Conservation (phyloP, 768 basidiomycete species). For the Agaricus sinodeliciosus region DNA sequence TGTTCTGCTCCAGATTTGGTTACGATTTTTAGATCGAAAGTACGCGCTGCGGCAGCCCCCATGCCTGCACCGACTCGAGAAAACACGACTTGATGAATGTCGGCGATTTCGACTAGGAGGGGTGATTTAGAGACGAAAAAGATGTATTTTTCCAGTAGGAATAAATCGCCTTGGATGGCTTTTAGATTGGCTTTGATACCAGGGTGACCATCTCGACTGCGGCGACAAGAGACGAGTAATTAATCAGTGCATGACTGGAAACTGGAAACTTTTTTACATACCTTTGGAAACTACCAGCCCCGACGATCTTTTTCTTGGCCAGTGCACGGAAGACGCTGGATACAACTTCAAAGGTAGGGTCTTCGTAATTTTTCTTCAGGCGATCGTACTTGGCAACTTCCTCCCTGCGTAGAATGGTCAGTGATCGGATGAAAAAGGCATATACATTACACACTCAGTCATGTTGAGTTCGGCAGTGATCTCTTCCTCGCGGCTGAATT, state of each 20-base stretch:
- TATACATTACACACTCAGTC: conserved; percentile 59
- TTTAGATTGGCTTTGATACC: conserved; percentile 99
- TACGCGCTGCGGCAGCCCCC: conserved; percentile 76
- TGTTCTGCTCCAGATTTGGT: conserved; percentile 81
- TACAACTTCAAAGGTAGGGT: conserved; percentile 92
- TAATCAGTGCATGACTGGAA: not conserved
- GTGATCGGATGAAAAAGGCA: not conserved
- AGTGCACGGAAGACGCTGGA: conserved; percentile 90
- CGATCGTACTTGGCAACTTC: conserved; percentile 74
- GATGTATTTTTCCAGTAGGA: conserved; percentile 95
- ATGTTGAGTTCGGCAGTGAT: conserved; percentile 94
- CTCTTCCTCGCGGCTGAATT: conserved; percentile 95
- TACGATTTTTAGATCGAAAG: conserved; percentile 90
- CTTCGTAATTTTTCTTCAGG: conserved; percentile 90
- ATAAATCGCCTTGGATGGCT: conserved; percentile 93
- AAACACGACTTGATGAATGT: conserved; percentile 88
- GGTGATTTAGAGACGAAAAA: conserved; percentile 98
- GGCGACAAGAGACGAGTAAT: conserved; percentile 1
- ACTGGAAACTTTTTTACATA: conserved; percentile 20
- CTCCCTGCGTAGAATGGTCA: conserved; percentile 39
- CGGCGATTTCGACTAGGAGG: conserved; percentile 80
- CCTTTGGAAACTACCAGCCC: conserved; percentile 84
- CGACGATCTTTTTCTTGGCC: conserved; percentile 86
- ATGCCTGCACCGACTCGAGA: conserved; percentile 88
- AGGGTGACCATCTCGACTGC: conserved; percentile 80